Evolutionary conservation across 2,329 filamentous ascomycete species (phyloP).

Genomic region (Teratosphaeria zuluensis): DNA sequence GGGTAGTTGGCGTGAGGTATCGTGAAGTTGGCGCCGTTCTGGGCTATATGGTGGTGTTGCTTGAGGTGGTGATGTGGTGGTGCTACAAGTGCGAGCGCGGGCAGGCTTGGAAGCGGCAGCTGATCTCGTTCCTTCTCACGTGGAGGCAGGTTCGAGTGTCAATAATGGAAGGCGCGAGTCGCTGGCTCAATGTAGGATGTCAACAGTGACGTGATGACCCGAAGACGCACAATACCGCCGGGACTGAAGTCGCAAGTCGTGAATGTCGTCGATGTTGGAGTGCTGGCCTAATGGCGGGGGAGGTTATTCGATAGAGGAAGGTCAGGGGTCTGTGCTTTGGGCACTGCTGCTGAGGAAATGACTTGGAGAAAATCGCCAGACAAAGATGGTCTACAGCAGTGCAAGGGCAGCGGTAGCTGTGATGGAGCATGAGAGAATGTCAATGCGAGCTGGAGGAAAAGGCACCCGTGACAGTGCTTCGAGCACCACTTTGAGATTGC

Average conservation of each 20-base stretch:
- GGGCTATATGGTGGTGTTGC: constrained; percentile 37
- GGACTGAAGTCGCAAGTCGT: not conserved
- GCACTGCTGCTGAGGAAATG: not conserved
- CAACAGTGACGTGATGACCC: not conserved
- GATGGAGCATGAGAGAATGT: not conserved
- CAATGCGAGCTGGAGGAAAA: not conserved
- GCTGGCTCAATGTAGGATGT: not conserved
- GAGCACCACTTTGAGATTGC: not conserved
- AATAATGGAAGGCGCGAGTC: not conserved
- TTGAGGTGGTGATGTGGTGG: not conserved
- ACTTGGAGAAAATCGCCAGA: not conserved
- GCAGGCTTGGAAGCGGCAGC: too few species aligned
- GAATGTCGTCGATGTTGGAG: not conserved
- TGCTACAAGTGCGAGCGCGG: not conserved
- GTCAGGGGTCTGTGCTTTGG: not conserved
- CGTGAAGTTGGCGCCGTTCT: constrained; percentile 30
- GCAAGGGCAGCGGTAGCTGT: not conserved
- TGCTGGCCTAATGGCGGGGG: not conserved
- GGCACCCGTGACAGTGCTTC: not conserved
- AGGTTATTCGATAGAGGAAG: not conserved
- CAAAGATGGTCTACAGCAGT: not conserved
- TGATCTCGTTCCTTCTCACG: too few species aligned
- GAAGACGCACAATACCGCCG: not conserved
- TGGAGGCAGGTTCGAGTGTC: not conserved
- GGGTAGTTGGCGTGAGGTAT: constrained; percentile 37